Evolutionary conservation across 257 asterid species (phyloP), one percentile per base, ranked within the genome.

Genomic region (Apocynum venetum): DNA sequence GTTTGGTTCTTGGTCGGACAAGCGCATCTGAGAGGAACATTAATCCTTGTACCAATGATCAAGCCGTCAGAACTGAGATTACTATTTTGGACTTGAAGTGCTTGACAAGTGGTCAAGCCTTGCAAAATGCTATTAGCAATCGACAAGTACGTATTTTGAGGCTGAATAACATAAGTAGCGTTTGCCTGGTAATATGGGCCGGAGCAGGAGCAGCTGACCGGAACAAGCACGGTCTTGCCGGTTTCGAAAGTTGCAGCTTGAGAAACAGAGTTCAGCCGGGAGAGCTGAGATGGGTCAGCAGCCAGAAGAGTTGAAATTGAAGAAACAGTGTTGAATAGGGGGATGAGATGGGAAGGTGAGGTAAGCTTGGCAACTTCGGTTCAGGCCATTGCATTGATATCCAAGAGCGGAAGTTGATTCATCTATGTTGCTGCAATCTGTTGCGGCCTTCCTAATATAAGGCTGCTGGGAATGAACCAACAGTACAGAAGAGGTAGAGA

Each of bases 11-110:
- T 82, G 6, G 98, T 95, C 0, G 96, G 98, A 67, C 99, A 95
- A 55, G 97, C 97, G 51, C 98, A 95, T 78, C 99, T 84, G 41
- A 90, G 73, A 36, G 99, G 99, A 61, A 95, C 91, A 11, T 69
- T 79, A 55, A 95, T 19, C 67, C 87, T 76, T 0, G 75, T 60
- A 12, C 97, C 94, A 8, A 31, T 0, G 6, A 0, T 0, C 71
- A 93, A 61, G 0, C 19, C 6, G 19, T 0, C 12, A 2, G 79
- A 20, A 43, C 15, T 71, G 0, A 61, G 59, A 49, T 55, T 44
- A 0, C 25, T 72, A 77, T 93, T 91, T 80, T 90, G 89, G 7
- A 15, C 89, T 56, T n/a, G 76, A 43, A 95, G 81, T 17, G 98
- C 89, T 11, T 86, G 92, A 41, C 98, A 95, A 8, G 91, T 93